A percentile compares a stretch with the other conserved stretches of the same genome.
Evolutionary conservation across 1,284 basidiomycete species (phyloP).

Genomic region (Hypsizygus ulmarius): DNA sequence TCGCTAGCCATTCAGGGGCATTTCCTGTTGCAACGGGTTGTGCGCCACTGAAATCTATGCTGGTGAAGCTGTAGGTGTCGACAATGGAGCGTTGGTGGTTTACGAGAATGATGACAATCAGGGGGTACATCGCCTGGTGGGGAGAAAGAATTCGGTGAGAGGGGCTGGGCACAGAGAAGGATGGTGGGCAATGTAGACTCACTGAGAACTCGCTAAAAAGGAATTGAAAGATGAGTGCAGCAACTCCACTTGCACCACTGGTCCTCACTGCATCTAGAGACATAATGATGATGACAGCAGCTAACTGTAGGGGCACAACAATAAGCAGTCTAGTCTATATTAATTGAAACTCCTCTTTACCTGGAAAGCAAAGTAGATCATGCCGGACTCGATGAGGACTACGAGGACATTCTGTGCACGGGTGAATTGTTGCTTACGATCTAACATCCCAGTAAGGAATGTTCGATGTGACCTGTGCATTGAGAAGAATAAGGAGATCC

Average conservation of each 20-base stretch:
- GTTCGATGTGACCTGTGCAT: slow-evolving; percentile 2
- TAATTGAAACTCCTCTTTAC: background rate
- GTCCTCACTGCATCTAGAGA: too few relatives aligned
- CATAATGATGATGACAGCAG: slow-evolving; percentile 8
- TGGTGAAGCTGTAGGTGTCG: slow-evolving; percentile 8
- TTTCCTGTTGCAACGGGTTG: background rate
- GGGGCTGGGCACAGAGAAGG: background rate
- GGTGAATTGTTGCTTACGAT: slow-evolving; percentile 2
- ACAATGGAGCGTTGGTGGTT: slow-evolving; percentile 11
- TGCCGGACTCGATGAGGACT: slow-evolving; percentile 12
- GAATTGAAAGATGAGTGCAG: background rate
- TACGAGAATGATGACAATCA: slow-evolving; percentile 8
- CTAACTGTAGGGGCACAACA: background rate
- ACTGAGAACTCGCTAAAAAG: background rate
- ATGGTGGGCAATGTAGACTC: background rate
- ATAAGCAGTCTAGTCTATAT: background rate
- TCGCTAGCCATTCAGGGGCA: too few relatives aligned
- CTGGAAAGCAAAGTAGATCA: slow-evolving; percentile 11
- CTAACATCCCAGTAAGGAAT: background rate
- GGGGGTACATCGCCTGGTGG: slow-evolving; percentile 12
- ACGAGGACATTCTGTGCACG: slow-evolving; percentile 1
- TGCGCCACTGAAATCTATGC: slow-evolving; percentile 2
- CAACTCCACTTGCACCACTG: too few relatives aligned
- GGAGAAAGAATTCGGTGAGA: background rate
- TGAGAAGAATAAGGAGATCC: background rate